Evolutionary conservation across 768 basidiomycete genomes (phyloP), one percentile per base, ranked within the genome.

Genomic region (Boletus coccyginus): DNA sequence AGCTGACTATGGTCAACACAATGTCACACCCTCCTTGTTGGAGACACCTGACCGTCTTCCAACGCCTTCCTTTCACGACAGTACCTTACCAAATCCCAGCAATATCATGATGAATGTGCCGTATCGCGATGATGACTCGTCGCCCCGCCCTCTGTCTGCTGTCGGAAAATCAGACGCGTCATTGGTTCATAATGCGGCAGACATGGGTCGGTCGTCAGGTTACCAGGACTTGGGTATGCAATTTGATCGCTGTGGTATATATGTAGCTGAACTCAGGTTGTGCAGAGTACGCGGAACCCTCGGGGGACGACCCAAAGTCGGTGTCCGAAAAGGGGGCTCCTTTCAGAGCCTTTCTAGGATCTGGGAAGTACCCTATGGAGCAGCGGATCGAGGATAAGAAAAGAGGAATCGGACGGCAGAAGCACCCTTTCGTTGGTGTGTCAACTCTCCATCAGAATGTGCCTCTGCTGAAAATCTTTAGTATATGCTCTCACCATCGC

Each of bases 371-470:
- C 55, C 87, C 88, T 6, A 40, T 89, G 32, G 83, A 90, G 58
- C 88, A 95, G 65, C 82, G 88, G 47, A 94, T 97, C 66, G 89
- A 94, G 66, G 80, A 91, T 66, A 96, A 96, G 78, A 88, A 82
- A 67, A 80, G 88, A 32, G 92, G 93, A 1, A 81, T 96, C 46
- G 90, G 89, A 8, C 80, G 90, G 21, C 96, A 98, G 73, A 82
- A 70, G 58, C 81, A 89, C 69, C 92, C 92, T 33, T 83, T 87
- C 58, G 80, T 87, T 42, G 89, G 93, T 93, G 57, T 58, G 82
- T 75, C 32, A 2, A 21, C 13, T 40, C 38, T 10, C 13, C 24
- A 12, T 43, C 17, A 5, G 9, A 40, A 24, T 21, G 17, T 55
- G 7, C 9, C 29, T 41, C 5, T 49, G 27, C 50, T 60, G 32